Conservation (phyloP, 176 grass and related monocot species). For the Bromus sterilis region DNA sequence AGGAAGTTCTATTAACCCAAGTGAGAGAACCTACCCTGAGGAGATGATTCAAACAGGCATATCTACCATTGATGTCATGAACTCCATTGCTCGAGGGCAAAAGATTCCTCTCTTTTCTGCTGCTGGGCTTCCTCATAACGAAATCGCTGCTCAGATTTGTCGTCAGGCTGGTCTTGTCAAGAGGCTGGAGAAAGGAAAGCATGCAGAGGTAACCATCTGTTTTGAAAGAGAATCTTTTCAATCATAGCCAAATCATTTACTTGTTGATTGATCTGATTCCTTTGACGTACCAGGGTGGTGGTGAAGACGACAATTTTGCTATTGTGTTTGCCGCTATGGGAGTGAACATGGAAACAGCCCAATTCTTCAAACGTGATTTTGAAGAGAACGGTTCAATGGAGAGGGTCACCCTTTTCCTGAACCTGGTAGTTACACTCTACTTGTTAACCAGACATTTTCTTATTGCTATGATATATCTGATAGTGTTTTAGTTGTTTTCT, state of each 20-base stretch:
- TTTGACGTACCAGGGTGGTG: constrained; percentile 40
- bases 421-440: constrained; percentile 58
- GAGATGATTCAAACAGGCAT: constrained; percentile 99
- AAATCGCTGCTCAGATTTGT: constrained; percentile 99
- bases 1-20: constrained; percentile 99
- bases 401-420: constrained; percentile 96
- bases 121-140: constrained; percentile 96
- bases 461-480: background rate
- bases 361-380: constrained; percentile 99
- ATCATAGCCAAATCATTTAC: background rate
- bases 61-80: constrained; percentile 99
- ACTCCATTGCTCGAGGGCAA: constrained; percentile 98
- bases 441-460: background rate
- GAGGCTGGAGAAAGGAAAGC: constrained; percentile 75
- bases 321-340: constrained; percentile 99
- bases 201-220: constrained; percentile 45
- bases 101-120: constrained; percentile 99
- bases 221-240: background rate
- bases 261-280: background rate
- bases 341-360: constrained; percentile 99
- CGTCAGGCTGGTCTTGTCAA: constrained; percentile 99
- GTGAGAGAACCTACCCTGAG: constrained; percentile 99
- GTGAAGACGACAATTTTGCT: constrained; percentile 97
- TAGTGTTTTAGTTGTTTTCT: background rate
- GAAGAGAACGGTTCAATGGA: constrained; percentile 99